Conservation (phyloP, 2,329 filamentous ascomycete genomes). For the Meredithiella fracta region DNA sequence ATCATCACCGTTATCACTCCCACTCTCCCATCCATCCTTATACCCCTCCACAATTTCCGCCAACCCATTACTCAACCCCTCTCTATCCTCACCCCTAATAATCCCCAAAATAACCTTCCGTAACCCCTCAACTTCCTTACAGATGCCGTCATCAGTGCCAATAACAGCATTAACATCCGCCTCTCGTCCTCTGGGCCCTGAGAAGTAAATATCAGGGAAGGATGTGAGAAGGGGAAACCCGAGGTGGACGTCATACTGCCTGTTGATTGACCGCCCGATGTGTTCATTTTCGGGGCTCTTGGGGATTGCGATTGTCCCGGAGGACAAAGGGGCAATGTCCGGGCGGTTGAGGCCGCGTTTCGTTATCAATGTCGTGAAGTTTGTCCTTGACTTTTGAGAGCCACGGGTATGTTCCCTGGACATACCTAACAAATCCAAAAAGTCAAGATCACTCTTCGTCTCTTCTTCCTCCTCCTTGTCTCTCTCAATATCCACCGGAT, state of each 20-base stretch:
- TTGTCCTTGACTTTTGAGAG: background rate
- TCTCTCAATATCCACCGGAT: background rate
- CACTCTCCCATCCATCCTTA: conserved; percentile 72
- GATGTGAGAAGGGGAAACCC: conserved; percentile 67
- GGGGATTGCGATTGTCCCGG: background rate
- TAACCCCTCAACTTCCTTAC: conserved; percentile 47
- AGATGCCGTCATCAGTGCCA: conserved; percentile 60
- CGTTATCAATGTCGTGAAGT: conserved; percentile 7
- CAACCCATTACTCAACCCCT: conserved; percentile 65
- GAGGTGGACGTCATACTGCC: conserved; percentile 34
- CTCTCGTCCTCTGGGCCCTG: conserved; percentile 20
- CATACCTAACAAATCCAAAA: conserved; percentile 13
- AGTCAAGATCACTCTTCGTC: conserved; percentile 16
- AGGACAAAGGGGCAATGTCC: background rate
- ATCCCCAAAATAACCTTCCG: conserved; percentile 46
- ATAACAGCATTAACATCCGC: conserved; percentile 40
- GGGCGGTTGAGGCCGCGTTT: conserved; percentile 3
- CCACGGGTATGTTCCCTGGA: conserved; percentile 1
- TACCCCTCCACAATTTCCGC: conserved; percentile 76
- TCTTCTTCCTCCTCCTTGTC: conserved; percentile 7
- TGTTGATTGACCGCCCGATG: conserved; percentile 1
- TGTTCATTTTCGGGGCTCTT: background rate
- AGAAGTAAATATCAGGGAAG: conserved; percentile 58
- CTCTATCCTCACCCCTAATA: conserved; percentile 61
- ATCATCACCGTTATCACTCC: conserved; percentile 54